A percentile compares a stretch with the other conserved stretches of the same genome.
Conservation (phyloP, 2,329 filamentous ascomycete genomes). For the Colletotrichum salicis region DNA sequence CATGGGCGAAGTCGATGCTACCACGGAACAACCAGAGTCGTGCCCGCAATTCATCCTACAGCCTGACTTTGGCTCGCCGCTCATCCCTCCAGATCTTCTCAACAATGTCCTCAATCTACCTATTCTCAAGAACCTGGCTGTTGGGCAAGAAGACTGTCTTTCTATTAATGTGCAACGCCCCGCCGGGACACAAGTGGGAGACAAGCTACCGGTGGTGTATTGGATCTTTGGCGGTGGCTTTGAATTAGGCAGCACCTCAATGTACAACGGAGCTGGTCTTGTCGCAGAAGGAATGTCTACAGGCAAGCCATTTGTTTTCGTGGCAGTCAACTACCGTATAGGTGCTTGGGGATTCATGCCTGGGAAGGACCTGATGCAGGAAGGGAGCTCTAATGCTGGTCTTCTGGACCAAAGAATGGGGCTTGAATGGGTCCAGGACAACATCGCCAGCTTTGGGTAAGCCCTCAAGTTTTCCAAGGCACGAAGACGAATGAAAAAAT, state of each 20-base stretch:
- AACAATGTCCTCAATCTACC: slow-evolving; percentile 18
- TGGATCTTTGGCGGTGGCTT: slow-evolving; percentile 33
- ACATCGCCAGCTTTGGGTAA: slow-evolving; percentile 48
- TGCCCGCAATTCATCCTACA: slow-evolving; percentile 46
- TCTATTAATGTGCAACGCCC: slow-evolving; percentile 48
- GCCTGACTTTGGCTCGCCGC: slow-evolving; percentile 33
- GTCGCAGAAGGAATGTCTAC: slow-evolving; percentile 43
- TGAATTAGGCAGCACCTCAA: slow-evolving; percentile 24
- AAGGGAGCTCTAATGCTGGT: slow-evolving; percentile 54
- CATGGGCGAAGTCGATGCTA: slow-evolving; percentile 52
- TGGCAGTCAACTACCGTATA: slow-evolving; percentile 44
- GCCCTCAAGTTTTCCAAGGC: background rate
- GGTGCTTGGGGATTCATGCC: slow-evolving; percentile 45
- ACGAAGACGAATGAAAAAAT: background rate
- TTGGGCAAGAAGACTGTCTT: slow-evolving; percentile 48
- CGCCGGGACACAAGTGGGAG: slow-evolving; percentile 14
- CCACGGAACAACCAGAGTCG: slow-evolving; percentile 43
- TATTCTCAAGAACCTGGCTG: slow-evolving; percentile 15
- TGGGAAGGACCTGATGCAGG: slow-evolving; percentile 53
- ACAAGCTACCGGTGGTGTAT: slow-evolving; percentile 37
- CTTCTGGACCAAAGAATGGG: slow-evolving; percentile 48
- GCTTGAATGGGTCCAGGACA: slow-evolving; percentile 48
- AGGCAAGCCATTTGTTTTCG: slow-evolving; percentile 46
- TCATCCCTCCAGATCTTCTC: slow-evolving; percentile 40
- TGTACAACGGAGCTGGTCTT: slow-evolving; percentile 37